Evolutionary conservation across 805 yeast genomes (phyloP), one percentile per base, ranked within the genome.

Genomic region (Cyberlindnera sargentensis): DNA sequence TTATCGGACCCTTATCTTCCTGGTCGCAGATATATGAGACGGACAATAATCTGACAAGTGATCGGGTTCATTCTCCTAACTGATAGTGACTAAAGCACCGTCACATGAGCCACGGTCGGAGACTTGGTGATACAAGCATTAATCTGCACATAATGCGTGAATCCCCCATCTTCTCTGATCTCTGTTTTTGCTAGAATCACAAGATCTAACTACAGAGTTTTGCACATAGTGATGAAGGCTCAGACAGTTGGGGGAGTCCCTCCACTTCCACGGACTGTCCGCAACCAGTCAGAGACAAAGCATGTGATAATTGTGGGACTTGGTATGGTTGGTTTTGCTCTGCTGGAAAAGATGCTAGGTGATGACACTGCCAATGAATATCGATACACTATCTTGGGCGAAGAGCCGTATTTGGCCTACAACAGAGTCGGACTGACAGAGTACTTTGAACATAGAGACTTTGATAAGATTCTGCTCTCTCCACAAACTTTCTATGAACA

Each of bases 241-340:
- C 46, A 42, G 3, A 42, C 37, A 3, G 27, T 41, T 10, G 49
- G 48, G 23, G 51, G 51, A 20, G 42, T 56, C 7, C 60, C 60
- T 27, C 60, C 58, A 2, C 31, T 49, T 3, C 61, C 61, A 4
- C 23, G 26, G 24, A 7, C 40, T 4, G 6, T 6, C 30, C 15
- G 15, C 11, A 20, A 15, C 11, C 11, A 25, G 10, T 8, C 10
- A 10, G 11, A 10, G 15, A 31, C 39, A 24, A 46, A 56, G 45
- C 51, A 48, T n/a, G 44, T 64, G 24, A 60, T 64, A 6, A 53
- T 64, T n/a, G 59, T 60, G 29, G 68, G 69, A 20, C 52, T 64
- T 6, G 69, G 69, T 15, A 64, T 64, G 69, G 66, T 62, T 28
- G 66, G 66, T 24, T 45, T 62, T 10, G 58, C 67, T 4, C 63